Percentiles rank a stretch among this genome's conserved stretches.
Conservation (phyloP, 106 monocot species). For the Hemerocallis citrina region DNA sequence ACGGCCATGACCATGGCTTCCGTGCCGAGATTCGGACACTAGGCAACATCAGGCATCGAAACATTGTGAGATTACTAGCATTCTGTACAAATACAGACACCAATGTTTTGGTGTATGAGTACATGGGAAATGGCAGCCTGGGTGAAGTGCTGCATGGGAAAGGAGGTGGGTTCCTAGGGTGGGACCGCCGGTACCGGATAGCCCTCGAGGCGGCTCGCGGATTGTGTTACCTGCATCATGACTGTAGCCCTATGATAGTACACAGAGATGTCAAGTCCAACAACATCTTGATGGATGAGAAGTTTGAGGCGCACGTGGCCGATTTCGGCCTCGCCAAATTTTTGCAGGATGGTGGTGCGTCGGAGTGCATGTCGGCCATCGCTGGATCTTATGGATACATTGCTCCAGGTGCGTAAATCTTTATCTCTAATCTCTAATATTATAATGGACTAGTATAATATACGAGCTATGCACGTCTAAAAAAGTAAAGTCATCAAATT, state of each 20-base stretch:
- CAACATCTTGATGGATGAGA: conserved; percentile 68
- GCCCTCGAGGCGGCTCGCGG: conserved; percentile 77
- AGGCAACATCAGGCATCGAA: conserved; percentile 83
- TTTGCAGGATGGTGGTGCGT: conserved; percentile 41
- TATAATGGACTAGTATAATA: too few species aligned
- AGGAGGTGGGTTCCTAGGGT: conserved; percentile 48
- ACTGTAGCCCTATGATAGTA: conserved; percentile 81
- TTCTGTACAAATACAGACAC: conserved; percentile 58
- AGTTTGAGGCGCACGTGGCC: conserved; percentile 84
- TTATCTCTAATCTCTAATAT: too few species aligned
- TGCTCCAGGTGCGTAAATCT: conserved; percentile 91
- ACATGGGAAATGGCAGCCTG: conserved; percentile 86
- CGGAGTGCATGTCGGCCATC: conserved; percentile 92
- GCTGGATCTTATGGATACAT: conserved; percentile 98
- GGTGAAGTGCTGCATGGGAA: conserved; percentile 84
- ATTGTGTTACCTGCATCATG: conserved; percentile 93
- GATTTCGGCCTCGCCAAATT: conserved; percentile 95
- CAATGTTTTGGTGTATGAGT: conserved; percentile 83
- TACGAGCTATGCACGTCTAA: too few species aligned
- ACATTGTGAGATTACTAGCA: conserved; percentile 84
- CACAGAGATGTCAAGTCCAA: conserved; percentile 93
- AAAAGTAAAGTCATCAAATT: too few species aligned
- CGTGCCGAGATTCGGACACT: conserved; percentile 73
- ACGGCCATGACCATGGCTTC: conserved; percentile 82
- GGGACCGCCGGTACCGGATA: conserved; percentile 77